These are phyloP conservation scores for Talaromyces pinophilus DNA, from an alignment of 2,329 filamentous ascomycete genomes.

Conservation along the genomic window DNA sequence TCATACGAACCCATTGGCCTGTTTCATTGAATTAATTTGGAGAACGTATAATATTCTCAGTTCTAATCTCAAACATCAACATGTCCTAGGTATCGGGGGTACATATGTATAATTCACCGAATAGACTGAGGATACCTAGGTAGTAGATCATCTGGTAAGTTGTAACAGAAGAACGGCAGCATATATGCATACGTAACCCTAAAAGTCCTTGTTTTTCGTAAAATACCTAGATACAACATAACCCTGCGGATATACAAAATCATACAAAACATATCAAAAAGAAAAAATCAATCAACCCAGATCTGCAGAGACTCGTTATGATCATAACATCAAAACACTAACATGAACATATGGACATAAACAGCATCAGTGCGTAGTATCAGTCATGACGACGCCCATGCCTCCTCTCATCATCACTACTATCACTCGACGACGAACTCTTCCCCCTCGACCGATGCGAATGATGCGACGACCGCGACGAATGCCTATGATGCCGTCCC, in stretches of 20 bases:
- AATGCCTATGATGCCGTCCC: conserved; percentile 8
- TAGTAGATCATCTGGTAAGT: neutral
- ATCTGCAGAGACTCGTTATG: neutral
- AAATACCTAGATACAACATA: neutral
- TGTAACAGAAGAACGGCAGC: neutral
- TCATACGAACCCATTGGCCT: neutral
- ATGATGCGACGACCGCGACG: conserved; percentile 12
- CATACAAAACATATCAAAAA: neutral
- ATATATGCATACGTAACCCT: neutral
- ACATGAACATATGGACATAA: neutral
- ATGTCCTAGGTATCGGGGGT: neutral
- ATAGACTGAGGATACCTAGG: neutral
- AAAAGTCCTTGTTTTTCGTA: neutral
- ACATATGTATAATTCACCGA: too few species aligned
- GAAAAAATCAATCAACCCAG: neutral
- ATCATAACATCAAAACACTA: neutral
- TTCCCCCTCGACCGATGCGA: conserved; percentile 9
- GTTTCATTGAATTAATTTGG: neutral
- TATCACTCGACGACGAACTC: conserved; percentile 5
- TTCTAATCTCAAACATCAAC: neutral
- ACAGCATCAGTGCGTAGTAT: neutral
- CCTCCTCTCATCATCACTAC: neutral
- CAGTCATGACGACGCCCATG: conserved; percentile 1
- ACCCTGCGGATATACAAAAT: neutral
- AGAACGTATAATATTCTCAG: neutral